phyloP scores from a whole-genome alignment of 73 alveolate species.

The Paraurostyla sp. region DNA sequence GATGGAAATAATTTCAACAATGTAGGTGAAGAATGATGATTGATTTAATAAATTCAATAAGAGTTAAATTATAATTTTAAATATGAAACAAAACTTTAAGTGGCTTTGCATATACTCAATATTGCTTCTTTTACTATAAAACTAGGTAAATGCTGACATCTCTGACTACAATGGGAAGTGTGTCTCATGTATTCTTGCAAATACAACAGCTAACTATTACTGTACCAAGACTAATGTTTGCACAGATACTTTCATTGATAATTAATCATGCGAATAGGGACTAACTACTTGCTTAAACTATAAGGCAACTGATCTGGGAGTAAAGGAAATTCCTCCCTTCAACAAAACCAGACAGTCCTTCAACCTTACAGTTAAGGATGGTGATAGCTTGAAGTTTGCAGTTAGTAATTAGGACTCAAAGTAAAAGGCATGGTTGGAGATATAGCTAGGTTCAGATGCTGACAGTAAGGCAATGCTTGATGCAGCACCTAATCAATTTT shows the following conservation, averaged over 20 bases:
- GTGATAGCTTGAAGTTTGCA: constrained; percentile 32
- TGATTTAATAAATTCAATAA: background rate
- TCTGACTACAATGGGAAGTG: constrained; percentile 23
- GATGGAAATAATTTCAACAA: background rate
- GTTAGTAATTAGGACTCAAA: constrained; percentile 51
- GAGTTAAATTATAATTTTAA: background rate
- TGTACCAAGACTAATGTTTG: constrained; percentile 27
- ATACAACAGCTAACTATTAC: constrained; percentile 13
- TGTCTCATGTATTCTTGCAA: background rate
- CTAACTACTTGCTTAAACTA: constrained; percentile 39
- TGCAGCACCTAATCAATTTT: background rate
- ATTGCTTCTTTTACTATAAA: too few species aligned
- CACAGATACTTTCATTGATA: background rate
- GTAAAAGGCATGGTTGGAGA: constrained; percentile 39
- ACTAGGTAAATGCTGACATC: too few species aligned
- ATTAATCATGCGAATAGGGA: constrained; percentile 43
- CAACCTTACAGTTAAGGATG: constrained; percentile 15
- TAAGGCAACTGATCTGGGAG: constrained; percentile 34
- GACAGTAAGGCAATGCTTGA: background rate
- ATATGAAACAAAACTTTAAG: background rate
- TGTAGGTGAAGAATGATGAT: background rate
- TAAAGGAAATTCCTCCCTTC: constrained; percentile 38
- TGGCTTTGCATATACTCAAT: too few species aligned
- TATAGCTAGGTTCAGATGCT: constrained; percentile 1
- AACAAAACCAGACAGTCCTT: background rate